Conservation (phyloP, 2,329 filamentous ascomycete species). For the Diaporthe aspalathi region DNA sequence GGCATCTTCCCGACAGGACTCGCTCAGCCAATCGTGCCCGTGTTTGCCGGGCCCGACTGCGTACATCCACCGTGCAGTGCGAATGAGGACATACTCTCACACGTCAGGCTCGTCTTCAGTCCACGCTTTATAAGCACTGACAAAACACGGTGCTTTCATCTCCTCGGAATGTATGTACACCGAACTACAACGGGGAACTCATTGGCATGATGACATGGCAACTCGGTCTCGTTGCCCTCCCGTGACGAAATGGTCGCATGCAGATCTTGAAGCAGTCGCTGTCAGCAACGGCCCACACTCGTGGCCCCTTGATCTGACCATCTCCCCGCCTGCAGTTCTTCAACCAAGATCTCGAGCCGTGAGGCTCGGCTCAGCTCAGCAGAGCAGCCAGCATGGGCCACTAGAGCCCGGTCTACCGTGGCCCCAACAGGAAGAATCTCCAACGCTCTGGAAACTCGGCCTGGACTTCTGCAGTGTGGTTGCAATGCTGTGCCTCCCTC, state of each 20-base stretch:
- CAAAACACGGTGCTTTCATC: neutral
- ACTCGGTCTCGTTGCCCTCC: neutral
- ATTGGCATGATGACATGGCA: no score
- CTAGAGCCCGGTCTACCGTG: neutral
- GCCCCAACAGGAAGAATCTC: constrained; percentile 6
- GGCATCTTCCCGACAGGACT: constrained; percentile 6
- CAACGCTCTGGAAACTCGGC: constrained; percentile 25
- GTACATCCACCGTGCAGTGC: neutral
- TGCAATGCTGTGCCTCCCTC: constrained; percentile 31
- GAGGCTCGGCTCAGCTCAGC: constrained; percentile 14
- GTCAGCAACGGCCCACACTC: constrained; percentile 18
- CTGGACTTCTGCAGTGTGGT: constrained; percentile 9
- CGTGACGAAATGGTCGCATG: constrained; percentile 12
- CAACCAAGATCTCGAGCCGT: constrained; percentile 7
- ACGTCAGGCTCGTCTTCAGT: neutral
- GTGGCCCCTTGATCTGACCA: constrained; percentile 13
- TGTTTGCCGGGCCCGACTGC: neutral
- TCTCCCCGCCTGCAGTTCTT: neutral
- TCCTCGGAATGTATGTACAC: neutral
- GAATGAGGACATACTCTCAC: neutral
- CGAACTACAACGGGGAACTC: neutral
- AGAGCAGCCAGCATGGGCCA: neutral
- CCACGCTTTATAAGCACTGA: no score
- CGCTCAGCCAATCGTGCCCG: constrained; percentile 1
- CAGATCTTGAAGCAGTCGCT: constrained; percentile 28